A percentile compares a stretch with the other conserved stretches of the same genome.
Conservation (phyloP, 1,139 yeast genomes). For the Barnettozyma hawaiiensis region DNA sequence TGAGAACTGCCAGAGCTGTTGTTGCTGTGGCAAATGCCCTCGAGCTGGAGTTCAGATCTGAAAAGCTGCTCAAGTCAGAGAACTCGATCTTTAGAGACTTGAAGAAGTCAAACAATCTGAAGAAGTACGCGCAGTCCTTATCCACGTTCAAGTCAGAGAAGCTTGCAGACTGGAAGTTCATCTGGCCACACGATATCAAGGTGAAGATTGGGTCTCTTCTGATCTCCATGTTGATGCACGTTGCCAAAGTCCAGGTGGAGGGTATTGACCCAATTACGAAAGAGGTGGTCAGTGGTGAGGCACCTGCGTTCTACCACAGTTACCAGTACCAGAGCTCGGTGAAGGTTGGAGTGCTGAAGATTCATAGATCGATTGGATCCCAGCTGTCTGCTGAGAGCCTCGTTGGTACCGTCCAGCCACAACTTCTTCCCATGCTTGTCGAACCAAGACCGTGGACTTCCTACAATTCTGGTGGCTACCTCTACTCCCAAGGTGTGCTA, state of each 20-base stretch:
- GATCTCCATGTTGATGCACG: conserved; percentile 68
- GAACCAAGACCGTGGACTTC: conserved; percentile 84
- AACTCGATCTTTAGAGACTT: conserved; percentile 40
- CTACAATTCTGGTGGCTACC: conserved; percentile 80
- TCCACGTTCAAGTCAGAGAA: conserved; percentile 30
- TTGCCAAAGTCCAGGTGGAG: conserved; percentile 72
- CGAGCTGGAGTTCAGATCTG: conserved; percentile 77
- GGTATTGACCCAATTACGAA: conserved; percentile 80
- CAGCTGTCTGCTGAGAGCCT: conserved; percentile 64
- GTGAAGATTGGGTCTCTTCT: conserved; percentile 83
- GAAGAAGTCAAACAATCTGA: conserved; percentile 30
- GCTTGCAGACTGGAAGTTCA: conserved; percentile 33
- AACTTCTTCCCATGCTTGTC: conserved; percentile 86
- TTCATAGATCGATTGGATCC: conserved; percentile 64
- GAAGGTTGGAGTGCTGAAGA: conserved; percentile 72
- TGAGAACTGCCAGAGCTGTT: conserved; percentile 81
- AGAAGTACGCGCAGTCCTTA: conserved; percentile 30
- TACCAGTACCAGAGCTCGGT: conserved; percentile 78
- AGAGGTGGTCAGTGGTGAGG: conserved; percentile 55
- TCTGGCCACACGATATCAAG: conserved; percentile 63
- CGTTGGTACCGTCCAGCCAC: conserved; percentile 75
- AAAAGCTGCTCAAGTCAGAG: conserved; percentile 54
- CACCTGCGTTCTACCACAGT: conserved; percentile 89
- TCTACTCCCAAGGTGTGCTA: conserved; percentile 54
- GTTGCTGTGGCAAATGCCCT: conserved; percentile 77